Base-by-base conservation (phyloP, 2,329 filamentous ascomycete species). In the Aspergillus sp. region DNA sequence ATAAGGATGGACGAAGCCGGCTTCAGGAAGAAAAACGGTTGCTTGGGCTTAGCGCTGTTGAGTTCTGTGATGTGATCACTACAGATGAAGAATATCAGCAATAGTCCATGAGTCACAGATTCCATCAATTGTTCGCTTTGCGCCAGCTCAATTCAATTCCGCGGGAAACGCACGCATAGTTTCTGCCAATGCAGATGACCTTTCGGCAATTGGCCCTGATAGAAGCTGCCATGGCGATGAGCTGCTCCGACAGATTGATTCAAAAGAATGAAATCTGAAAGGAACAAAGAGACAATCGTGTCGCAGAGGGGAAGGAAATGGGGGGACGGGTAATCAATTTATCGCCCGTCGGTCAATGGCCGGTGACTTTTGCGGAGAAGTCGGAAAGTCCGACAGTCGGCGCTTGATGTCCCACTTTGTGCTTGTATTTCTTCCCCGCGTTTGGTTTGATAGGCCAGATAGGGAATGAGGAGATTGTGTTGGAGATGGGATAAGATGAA, bases 11-110 rank as follows among this genome's bases (percentile, higher is more conserved):
- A 88, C 33, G 86, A 88, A 0, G 90, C 73, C 2, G 93, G 93
- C 77, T 98, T 98, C 57, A 97, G 81, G 78, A 98, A 98, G 83
- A 96, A 98, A 74, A 98, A 97, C 27, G 93, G 93, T 70, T 96
- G 90, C 68, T 93, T 94, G 40, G 93, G 93, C 53, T 83, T 82
- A 48, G 78, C 76, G 69, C 85, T 95, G 69, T 90, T 90, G 56
- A 98, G 80, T 74, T 98, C 93, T 51, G 85, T 81, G 63, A 97
- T 86, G 71, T 98, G 93, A 68, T 95, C 93, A 60, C 88, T 93
- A 60, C 32, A 41, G 27, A 33, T 27, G 19, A 19, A 19, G 19
- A 19, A 4, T 19, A 19, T 19, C 19, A 19, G 19, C 19, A 19
- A 19, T 19, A 4, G 19, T 19, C 4, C 19, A 19, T 19, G 19